These are phyloP conservation scores for Claviceps sp. DNA, from an alignment of 2,329 filamentous ascomycete genomes.

Conservation along the genomic window DNA sequence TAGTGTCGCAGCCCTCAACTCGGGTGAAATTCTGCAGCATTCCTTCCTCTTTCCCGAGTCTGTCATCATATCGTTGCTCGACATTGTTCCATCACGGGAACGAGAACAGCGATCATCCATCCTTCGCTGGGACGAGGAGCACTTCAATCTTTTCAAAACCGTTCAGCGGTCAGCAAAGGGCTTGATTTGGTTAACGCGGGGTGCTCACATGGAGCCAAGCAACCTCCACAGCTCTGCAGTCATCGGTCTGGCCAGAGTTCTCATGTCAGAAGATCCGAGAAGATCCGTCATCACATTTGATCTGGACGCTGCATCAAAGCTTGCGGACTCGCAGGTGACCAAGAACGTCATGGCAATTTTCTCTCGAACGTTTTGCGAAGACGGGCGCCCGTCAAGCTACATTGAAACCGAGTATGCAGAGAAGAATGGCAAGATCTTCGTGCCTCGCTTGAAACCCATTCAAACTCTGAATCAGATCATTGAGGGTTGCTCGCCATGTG, in stretches of 20 bases:
- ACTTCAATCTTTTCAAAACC: constrained; percentile 27
- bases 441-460: constrained; percentile 32
- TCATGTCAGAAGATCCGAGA: constrained; percentile 34
- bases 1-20: not conserved
- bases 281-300: constrained; percentile 32
- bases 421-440: constrained; percentile 21
- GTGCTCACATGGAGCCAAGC: constrained; percentile 22
- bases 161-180: constrained; percentile 24
- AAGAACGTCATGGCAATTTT: constrained; percentile 15
- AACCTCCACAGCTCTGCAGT: constrained; percentile 26
- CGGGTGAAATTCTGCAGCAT: constrained; percentile 2
- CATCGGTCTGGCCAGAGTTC: constrained; percentile 31
- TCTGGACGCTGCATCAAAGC: constrained; percentile 13
- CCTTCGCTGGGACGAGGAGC: constrained; percentile 23
- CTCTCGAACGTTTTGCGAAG: constrained; percentile 11
- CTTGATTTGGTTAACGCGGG: constrained; percentile 34
- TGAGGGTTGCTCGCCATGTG: constrained; percentile 16
- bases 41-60: constrained; percentile 11
- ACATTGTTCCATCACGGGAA: constrained; percentile 19
- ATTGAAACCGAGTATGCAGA: constrained; percentile 32
- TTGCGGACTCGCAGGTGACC: constrained; percentile 8
- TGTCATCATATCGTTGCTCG: constrained; percentile 33
- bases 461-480: constrained; percentile 29
- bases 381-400: constrained; percentile 6
- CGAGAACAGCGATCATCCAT: constrained; percentile 14